These are phyloP conservation scores for Athelia psychrophila DNA, from an alignment of 1,284 basidiomycete species.

Conservation along the genomic window DNA sequence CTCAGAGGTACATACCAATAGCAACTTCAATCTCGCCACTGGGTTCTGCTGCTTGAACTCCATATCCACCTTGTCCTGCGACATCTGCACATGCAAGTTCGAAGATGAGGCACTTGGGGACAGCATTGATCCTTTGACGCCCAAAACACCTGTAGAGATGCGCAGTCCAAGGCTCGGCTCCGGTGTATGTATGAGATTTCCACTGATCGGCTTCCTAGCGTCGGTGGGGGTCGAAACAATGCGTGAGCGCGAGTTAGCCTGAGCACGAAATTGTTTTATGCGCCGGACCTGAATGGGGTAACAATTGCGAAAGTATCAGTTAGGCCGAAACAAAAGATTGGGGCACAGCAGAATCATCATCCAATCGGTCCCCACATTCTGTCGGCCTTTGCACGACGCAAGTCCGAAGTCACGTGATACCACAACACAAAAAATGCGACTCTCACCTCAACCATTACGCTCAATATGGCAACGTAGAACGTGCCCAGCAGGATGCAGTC, in stretches of 20 bases:
- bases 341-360: not conserved
- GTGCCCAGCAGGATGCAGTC: conserved; percentile 91
- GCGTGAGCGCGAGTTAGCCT: conserved; percentile 36
- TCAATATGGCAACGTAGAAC: conserved; percentile 87
- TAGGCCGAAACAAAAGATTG: not conserved
- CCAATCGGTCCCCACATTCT: not conserved
- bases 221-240: not conserved
- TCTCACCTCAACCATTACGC: conserved; percentile 91
- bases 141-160: conserved; percentile 51
- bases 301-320: conserved; percentile 6
- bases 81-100: conserved; percentile 7
- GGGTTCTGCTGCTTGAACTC: conserved; percentile 63
- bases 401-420: not conserved
- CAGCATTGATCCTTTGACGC: conserved; percentile 65
- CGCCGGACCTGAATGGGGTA: conserved; percentile 40
- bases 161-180: conserved; percentile 36
- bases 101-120: conserved; percentile 21
- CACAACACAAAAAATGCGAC: too few species aligned
- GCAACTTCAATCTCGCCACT: conserved; percentile 85
- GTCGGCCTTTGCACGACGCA: not conserved
- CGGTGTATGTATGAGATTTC: conserved; percentile 6
- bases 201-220: not conserved
- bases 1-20: conserved; percentile 54
- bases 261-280: conserved; percentile 41
- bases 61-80: conserved; percentile 31